Conservation (phyloP, 208 protist genomes). For the Acanthamoeba sp. region DNA sequence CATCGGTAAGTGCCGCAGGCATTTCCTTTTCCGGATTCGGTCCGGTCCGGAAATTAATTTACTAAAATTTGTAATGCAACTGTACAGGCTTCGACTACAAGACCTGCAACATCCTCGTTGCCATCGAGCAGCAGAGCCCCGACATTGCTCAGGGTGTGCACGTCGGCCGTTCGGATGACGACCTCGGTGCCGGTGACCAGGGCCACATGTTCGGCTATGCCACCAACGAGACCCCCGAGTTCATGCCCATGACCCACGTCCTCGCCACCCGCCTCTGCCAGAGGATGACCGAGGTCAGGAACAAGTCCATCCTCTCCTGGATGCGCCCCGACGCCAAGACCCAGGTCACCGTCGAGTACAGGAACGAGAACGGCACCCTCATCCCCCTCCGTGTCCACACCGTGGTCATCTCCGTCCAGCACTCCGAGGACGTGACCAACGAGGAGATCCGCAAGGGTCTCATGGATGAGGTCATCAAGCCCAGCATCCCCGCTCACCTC, state of each 20-base stretch:
- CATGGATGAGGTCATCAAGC: slow-evolving; percentile 96
- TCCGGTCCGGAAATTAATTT: neutral
- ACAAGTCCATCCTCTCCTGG: slow-evolving; percentile 95
- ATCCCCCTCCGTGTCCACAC: slow-evolving; percentile 97
- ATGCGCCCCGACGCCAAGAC: slow-evolving; percentile 99
- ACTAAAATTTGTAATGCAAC: neutral
- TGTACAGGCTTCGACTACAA: slow-evolving; percentile 97
- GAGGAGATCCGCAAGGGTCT: slow-evolving; percentile 95
- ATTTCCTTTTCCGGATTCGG: neutral
- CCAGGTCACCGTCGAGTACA: slow-evolving; percentile 99
- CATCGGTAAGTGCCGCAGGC: slow-evolving; percentile 81
- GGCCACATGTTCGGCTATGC: slow-evolving; percentile 99
- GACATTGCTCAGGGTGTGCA: slow-evolving; percentile 99
- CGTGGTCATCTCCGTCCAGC: slow-evolving; percentile 99
- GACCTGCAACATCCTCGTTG: slow-evolving; percentile 98
- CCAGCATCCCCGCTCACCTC: slow-evolving; percentile 95
- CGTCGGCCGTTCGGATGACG: slow-evolving; percentile 93
- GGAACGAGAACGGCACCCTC: slow-evolving; percentile 93
- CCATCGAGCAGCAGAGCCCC: slow-evolving; percentile 98
- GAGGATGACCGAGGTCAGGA: slow-evolving; percentile 97
- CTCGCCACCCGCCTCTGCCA: slow-evolving; percentile 95
- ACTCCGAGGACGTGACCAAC: slow-evolving; percentile 96
- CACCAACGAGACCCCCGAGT: slow-evolving; percentile 98
- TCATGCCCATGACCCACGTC: slow-evolving; percentile 98
- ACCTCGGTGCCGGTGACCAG: slow-evolving; percentile 99